phyloP scores from a whole-genome alignment of 78 protist genomes.

The Tieghemostelium lacteum region DNA sequence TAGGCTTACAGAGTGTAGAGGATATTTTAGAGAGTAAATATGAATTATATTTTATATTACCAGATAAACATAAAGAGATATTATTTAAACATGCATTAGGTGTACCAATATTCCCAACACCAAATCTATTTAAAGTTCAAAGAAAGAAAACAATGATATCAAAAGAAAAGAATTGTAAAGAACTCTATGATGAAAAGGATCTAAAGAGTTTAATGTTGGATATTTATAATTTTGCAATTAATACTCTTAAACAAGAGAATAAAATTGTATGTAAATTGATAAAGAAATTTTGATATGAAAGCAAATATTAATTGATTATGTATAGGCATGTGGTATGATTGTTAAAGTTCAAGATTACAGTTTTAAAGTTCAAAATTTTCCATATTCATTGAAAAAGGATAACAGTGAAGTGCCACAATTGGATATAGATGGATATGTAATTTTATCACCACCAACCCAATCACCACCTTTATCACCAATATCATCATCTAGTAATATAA shows the following conservation, averaged over 20 bases:
- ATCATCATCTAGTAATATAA: not conserved
- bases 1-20: constrained; percentile 2
- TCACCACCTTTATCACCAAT: constrained; percentile 8
- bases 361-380: constrained; percentile 7
- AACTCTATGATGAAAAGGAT: constrained; percentile 46
- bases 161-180: constrained; percentile 65
- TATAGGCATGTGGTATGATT: constrained; percentile 18
- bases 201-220: constrained; percentile 13
- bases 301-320: no score
- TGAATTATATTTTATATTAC: constrained; percentile 27
- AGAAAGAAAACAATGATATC: constrained; percentile 34
- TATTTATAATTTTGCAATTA: not conserved
- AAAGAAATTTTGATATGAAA: constrained; percentile 22
- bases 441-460: constrained; percentile 12
- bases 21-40: constrained; percentile 39
- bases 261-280: not conserved
- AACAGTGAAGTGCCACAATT: no score
- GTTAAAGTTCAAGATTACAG: constrained; percentile 35
- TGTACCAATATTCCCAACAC: constrained; percentile 39
- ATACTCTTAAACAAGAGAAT: not conserved
- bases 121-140: not conserved
- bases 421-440: not conserved
- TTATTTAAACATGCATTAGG: constrained; percentile 53
- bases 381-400: constrained; percentile 13
- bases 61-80: constrained; percentile 6